These are phyloP conservation scores for Teratosphaeria destructans DNA, from an alignment of 2,329 filamentous ascomycete genomes.

Conservation along the genomic window DNA sequence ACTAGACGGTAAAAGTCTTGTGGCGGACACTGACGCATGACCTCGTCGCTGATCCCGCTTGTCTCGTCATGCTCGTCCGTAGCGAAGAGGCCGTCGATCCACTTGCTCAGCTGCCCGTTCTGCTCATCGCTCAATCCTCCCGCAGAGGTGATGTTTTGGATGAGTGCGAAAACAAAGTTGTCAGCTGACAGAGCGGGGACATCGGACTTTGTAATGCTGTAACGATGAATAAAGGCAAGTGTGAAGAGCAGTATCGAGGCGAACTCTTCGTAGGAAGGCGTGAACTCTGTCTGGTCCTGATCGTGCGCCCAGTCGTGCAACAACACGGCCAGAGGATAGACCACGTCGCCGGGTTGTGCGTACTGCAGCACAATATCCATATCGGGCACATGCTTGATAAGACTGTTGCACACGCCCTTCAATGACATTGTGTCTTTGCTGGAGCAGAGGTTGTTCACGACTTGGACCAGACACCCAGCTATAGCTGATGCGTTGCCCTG, in stretches of 20 bases:
- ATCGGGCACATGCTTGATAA: constrained; percentile 61
- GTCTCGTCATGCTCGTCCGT: constrained; percentile 46
- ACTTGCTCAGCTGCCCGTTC: constrained; percentile 55
- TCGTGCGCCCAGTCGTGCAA: constrained; percentile 74
- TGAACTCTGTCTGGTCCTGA: constrained; percentile 71
- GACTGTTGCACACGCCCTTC: constrained; percentile 59
- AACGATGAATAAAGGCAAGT: constrained; percentile 65
- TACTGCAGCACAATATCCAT: constrained; percentile 70
- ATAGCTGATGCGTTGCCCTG: constrained; percentile 86
- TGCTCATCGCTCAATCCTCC: constrained; percentile 57
- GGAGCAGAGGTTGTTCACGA: constrained; percentile 50
- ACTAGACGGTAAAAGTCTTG: constrained; percentile 74
- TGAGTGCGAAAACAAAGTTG: constrained; percentile 59
- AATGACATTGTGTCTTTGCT: constrained; percentile 73
- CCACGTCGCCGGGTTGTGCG: constrained; percentile 56
- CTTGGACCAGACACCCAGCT: constrained; percentile 52
- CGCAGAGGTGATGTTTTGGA: constrained; percentile 49
- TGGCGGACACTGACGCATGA: constrained; percentile 72
- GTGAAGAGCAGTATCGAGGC: constrained; percentile 65
- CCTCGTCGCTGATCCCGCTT: constrained; percentile 63
- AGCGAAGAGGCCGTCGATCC: constrained; percentile 70
- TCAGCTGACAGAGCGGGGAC: constrained; percentile 51
- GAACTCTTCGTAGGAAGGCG: constrained; percentile 79
- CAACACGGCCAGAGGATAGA: constrained; percentile 63
- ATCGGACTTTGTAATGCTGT: constrained; percentile 53